Base-by-base conservation (phyloP, 139 green algal species). In the Pleodorina starrii region DNA sequence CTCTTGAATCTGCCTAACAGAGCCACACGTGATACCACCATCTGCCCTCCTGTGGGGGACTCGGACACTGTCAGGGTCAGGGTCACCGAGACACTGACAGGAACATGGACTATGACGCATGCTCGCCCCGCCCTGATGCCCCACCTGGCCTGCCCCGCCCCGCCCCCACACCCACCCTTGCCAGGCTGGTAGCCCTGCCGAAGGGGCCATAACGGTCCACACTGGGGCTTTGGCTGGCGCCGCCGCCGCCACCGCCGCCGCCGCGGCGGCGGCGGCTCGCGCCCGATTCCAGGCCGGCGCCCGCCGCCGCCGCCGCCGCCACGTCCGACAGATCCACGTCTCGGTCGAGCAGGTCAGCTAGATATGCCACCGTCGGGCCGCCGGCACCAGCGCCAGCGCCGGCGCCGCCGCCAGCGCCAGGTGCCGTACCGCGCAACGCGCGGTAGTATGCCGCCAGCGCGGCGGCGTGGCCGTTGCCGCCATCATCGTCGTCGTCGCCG, bases 301-400 rank as follows among this genome's bases (percentile, higher is more conserved):
- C 54, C n/a, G 42, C 81, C 29, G 60, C 60, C 42, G 59, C 43
- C 38, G 81, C 81, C 42, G 42, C 59, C 29, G 59, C 57, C 40
- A 75, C 63, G n/a, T 77, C 81, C 19, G 43, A 46, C 42, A 87
- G 32, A 43, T 87, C 72, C 10, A 72, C 43, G 50, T 87, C 87
- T 6, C 44, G 78, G 36, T 91, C 87, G 27, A 91, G 68, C 48
- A 91, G 78, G 29, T 84, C 77, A 19, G 87, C 77, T 78, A 91
- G 66, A 0, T 66, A 78, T 16, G 74, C 77, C 27, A 81, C 77
- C 59, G 51, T 69, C 0, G 74, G 44, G 40, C 63, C 85, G 35
- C 71, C 72, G 75, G 46, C 72, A 14, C 51, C 54, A 25, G 51
- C 35, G 50, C 71, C 71, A 0, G 69, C 72, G 35, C 46, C 68